Percentiles rank a stretch among this genome's conserved stretches.
phyloP scores from a whole-genome alignment of 495 filamentous ascomycete species.

The Podospora pseudopauciseta region DNA sequence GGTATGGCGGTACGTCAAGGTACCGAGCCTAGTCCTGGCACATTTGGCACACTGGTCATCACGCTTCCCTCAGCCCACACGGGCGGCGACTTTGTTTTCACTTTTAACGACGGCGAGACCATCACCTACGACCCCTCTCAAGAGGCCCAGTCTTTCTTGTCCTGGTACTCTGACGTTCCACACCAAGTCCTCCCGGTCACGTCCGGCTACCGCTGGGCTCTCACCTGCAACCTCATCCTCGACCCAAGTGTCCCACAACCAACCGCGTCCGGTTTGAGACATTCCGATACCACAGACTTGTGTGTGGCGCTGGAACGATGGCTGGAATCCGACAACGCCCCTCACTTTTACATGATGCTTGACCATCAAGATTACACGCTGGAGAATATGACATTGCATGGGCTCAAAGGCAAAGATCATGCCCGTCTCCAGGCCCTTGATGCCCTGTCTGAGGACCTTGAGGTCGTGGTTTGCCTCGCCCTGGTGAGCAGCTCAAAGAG shows the following conservation, averaged over 20 bases:
- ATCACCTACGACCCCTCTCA: conserved; percentile 39
- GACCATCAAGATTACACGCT: conserved; percentile 47
- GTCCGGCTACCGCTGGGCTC: conserved; percentile 49
- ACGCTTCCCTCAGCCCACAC: conserved; percentile 51
- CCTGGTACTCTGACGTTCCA: conserved; percentile 54
- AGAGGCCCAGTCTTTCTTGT: conserved; percentile 37
- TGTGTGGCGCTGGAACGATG: conserved; percentile 25
- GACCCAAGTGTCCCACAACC: conserved; percentile 17
- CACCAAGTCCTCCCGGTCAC: conserved; percentile 52
- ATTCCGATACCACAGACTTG: conserved; percentile 9
- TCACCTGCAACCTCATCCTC: conserved; percentile 54
- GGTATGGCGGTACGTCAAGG: conserved; percentile 5
- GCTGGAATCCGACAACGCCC: conserved; percentile 11
- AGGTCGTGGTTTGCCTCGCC: conserved; percentile 32
- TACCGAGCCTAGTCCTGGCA: conserved; percentile 50
- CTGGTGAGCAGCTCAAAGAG: conserved; percentile 35
- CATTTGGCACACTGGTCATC: conserved; percentile 57
- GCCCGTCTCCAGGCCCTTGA: conserved; percentile 27
- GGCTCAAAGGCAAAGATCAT: conserved; percentile 44
- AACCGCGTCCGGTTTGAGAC: neutral
- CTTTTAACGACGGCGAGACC: conserved; percentile 38
- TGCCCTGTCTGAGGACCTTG: conserved; percentile 31
- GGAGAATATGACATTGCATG: conserved; percentile 35
- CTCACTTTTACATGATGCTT: conserved; percentile 38
- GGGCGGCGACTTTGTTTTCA: conserved; percentile 47